Percentiles rank a stretch among this genome's conserved stretches.
Evolutionary conservation across 805 yeast genomes (phyloP).

Genomic region (Nakazawaea peltata): DNA sequence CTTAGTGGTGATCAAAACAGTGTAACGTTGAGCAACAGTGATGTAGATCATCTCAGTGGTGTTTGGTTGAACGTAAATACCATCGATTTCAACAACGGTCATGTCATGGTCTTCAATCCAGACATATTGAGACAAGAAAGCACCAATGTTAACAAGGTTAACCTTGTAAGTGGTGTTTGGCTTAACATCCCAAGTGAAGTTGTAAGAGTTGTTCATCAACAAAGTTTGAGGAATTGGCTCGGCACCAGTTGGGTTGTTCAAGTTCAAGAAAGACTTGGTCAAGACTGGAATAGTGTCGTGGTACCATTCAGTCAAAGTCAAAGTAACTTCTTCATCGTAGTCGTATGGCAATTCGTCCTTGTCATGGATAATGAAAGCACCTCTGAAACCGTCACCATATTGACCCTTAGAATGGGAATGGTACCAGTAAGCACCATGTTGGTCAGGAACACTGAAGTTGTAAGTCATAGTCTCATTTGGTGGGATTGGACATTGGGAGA

Average conservation of each 20-base stretch:
- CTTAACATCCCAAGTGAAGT: constrained; percentile 68
- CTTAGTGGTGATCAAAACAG: constrained; percentile 71
- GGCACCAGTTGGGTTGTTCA: constrained; percentile 94
- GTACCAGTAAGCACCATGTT: constrained; percentile 93
- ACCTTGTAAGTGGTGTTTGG: constrained; percentile 82
- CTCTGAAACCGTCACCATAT: constrained; percentile 91
- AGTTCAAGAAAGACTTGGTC: constrained; percentile 48
- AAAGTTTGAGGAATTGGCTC: constrained; percentile 89
- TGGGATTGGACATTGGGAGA: constrained; percentile 89
- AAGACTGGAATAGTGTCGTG: constrained; percentile 51
- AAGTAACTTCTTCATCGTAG: constrained; percentile 70
- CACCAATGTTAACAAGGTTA: constrained; percentile 80
- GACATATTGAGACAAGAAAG: constrained; percentile 84
- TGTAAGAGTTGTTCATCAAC: constrained; percentile 74
- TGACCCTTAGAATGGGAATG: constrained; percentile 90
- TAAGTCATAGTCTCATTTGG: constrained; percentile 68
- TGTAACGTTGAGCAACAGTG: constrained; percentile 88
- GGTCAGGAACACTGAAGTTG: constrained; percentile 80
- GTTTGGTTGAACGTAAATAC: constrained; percentile 73
- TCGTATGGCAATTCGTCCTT: constrained; percentile 48
- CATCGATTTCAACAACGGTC: constrained; percentile 88
- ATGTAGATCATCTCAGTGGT: constrained; percentile 66
- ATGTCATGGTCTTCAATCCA: constrained; percentile 84
- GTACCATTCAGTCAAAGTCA: constrained; percentile 84
- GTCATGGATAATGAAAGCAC: constrained; percentile 64